phyloP scores from a whole-genome alignment of 2,329 filamentous ascomycete species.

The Xylaria arbuscula region DNA sequence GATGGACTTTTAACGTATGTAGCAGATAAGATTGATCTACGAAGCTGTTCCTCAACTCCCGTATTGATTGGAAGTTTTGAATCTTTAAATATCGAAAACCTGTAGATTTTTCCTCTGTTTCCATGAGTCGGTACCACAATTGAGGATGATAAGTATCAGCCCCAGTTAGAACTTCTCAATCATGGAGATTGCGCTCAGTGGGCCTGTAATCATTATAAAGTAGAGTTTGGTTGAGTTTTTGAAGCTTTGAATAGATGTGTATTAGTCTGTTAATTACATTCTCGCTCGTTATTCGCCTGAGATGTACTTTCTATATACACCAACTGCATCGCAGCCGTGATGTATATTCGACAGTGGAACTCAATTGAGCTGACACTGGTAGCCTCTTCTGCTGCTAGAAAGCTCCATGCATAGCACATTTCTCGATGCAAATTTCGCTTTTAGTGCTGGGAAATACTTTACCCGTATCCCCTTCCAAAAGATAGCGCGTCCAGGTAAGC shows the following conservation, averaged over 20 bases:
- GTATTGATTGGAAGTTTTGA: neutral
- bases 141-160: neutral
- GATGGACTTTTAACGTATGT: conserved; percentile 25
- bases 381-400: neutral
- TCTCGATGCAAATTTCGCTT: neutral
- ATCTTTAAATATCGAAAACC: neutral
- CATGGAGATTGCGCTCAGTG: neutral
- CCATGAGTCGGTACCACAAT: neutral
- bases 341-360: neutral
- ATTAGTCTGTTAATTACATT: neutral
- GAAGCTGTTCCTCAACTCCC: neutral
- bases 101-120: neutral
- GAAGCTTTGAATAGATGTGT: neutral
- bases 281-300: neutral
- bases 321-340: neutral
- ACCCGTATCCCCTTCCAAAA: neutral
- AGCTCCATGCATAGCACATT: neutral
- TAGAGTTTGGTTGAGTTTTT: neutral
- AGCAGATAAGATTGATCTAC: no score
- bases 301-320: neutral
- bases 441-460: no score
- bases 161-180: neutral
- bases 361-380: neutral
- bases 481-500: neutral
- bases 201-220: neutral